These are phyloP conservation scores for Boechera stricta DNA, from an alignment of 345 rosid species.

Conservation along the genomic window DNA sequence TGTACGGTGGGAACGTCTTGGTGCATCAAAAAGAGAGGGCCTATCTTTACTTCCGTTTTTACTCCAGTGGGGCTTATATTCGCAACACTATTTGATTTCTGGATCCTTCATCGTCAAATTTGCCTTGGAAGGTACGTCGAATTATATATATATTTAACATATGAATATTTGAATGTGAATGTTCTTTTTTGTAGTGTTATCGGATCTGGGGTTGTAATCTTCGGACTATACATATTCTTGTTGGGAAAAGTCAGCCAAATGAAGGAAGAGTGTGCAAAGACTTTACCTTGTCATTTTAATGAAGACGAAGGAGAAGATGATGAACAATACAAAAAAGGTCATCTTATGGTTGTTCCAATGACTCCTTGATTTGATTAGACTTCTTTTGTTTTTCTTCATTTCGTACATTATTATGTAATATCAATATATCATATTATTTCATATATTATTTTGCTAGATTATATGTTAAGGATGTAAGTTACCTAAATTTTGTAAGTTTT, in stretches of 20 bases:
- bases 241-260: constrained; percentile 42
- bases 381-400: too few relatives aligned
- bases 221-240: constrained; percentile 47
- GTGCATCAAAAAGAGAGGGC: constrained; percentile 48
- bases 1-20: constrained; percentile 51
- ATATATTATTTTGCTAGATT: too few relatives aligned
- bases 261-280: constrained; percentile 33
- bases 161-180: constrained; percentile 1
- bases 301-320: constrained; percentile 35
- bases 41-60: constrained; percentile 49
- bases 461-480: too few relatives aligned
- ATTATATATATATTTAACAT: not conserved
- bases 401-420: too few relatives aligned
- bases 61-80: constrained; percentile 47
- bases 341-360: constrained; percentile 46
- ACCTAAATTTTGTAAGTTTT: too few relatives aligned
- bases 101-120: constrained; percentile 44
- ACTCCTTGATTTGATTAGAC: constrained; percentile 36
- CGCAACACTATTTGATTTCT: constrained; percentile 47
- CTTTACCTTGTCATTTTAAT: constrained; percentile 19
- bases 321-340: constrained; percentile 42
- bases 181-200: constrained; percentile 33
- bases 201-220: constrained; percentile 42
- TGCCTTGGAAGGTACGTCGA: constrained; percentile 40
- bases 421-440: not conserved